Conservation (phyloP, 1,139 yeast species). For the Oligophagozyma castellii region DNA sequence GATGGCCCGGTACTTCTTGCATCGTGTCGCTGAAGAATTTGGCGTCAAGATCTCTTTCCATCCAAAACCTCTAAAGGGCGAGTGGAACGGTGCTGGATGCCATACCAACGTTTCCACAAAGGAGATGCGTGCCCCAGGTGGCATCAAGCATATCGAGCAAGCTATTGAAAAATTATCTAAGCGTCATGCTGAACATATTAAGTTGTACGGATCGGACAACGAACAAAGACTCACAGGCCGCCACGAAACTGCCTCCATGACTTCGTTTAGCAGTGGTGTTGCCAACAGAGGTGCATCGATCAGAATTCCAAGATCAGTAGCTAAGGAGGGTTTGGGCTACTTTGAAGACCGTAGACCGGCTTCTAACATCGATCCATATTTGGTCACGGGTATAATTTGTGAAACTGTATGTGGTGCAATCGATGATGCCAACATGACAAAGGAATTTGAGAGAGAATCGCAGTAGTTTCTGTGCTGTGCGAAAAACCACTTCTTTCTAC, state of each 20-base stretch:
- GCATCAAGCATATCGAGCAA: constrained; percentile 83
- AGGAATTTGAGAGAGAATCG: constrained; percentile 69
- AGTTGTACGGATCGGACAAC: constrained; percentile 89
- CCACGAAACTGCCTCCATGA: constrained; percentile 95
- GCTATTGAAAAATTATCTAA: constrained; percentile 89
- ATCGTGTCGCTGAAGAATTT: constrained; percentile 95
- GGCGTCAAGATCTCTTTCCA: constrained; percentile 98
- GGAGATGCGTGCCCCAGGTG: constrained; percentile 87
- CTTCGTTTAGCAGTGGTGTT: constrained; percentile 86
- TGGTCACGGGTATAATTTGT: constrained; percentile 95
- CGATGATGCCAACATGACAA: constrained; percentile 90
- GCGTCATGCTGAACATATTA: constrained; percentile 95
- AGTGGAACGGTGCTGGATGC: constrained; percentile 99
- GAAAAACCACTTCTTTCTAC: no score
- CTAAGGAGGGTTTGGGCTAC: constrained; percentile 95
- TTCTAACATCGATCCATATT: constrained; percentile 96
- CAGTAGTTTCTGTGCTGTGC: constrained; percentile 4
- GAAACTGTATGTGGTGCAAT: constrained; percentile 95
- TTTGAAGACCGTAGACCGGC: constrained; percentile 99
- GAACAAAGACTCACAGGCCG: constrained; percentile 92
- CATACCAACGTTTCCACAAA: constrained; percentile 96
- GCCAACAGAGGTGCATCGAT: constrained; percentile 99
- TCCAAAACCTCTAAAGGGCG: constrained; percentile 98
- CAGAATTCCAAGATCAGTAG: constrained; percentile 97
- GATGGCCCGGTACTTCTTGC: constrained; percentile 85